Percentiles rank a stretch among this genome's conserved stretches.
These are phyloP conservation scores for Boletales sp. DNA, from an alignment of 768 basidiomycete genomes.

Conservation along the genomic window DNA sequence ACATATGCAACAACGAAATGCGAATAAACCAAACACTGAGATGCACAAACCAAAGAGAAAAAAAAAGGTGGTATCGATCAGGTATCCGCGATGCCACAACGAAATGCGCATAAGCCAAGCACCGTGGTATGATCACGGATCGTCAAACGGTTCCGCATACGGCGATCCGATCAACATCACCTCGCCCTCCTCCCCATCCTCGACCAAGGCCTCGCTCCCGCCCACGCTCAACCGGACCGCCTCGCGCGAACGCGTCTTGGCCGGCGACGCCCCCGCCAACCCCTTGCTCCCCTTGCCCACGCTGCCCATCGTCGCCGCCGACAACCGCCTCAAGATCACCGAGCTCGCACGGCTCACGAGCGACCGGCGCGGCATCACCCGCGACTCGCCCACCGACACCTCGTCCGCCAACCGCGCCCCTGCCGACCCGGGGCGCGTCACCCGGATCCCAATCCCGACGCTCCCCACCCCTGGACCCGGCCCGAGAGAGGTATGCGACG, in stretches of 20 bases:
- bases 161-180: conserved; percentile 20
- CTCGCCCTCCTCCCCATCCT: conserved; percentile 8
- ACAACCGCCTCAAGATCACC: conserved; percentile 21
- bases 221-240: neutral
- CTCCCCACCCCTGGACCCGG: neutral
- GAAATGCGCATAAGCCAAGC: too few relatives aligned
- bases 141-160: conserved; percentile 4
- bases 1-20: too few relatives aligned
- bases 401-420: conserved; percentile 16
- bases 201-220: neutral
- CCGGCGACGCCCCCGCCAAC: neutral
- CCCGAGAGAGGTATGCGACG: neutral
- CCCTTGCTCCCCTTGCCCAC: neutral
- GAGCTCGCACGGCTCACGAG: conserved; percentile 28
- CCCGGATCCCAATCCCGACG: neutral
- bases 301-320: conserved; percentile 14
- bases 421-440: conserved; percentile 21
- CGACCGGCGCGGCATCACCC: conserved; percentile 8
- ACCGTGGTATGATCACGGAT: neutral
- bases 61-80: too few relatives aligned
- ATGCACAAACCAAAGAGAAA: too few relatives aligned
- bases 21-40: too few relatives aligned
- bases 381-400: neutral
- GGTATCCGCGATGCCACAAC: too few relatives aligned
- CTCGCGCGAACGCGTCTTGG: neutral